phyloP scores from a whole-genome alignment of 768 basidiomycete genomes.

The Cubamyces sp. region DNA sequence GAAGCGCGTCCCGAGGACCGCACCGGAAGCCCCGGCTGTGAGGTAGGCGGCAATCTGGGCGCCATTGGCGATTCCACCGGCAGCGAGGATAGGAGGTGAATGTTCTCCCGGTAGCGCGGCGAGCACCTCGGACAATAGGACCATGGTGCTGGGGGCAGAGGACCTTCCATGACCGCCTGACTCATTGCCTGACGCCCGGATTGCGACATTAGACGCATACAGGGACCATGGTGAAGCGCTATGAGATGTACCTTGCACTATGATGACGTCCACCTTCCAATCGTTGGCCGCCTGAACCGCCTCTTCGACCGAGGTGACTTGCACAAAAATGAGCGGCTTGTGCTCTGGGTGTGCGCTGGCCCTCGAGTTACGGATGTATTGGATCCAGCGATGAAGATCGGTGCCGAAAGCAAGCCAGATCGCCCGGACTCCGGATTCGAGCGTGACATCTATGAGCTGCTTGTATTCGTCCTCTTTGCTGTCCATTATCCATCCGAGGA shows the following conservation, averaged over 20 bases:
- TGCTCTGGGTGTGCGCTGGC: slow-evolving; percentile 40
- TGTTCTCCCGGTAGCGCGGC: slow-evolving; percentile 42
- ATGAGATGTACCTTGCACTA: slow-evolving; percentile 67
- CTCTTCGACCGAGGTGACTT: slow-evolving; percentile 61
- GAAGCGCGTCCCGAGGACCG: slow-evolving; percentile 76
- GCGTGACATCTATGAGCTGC: slow-evolving; percentile 49
- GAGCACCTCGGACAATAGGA: slow-evolving; percentile 60
- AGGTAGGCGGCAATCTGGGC: slow-evolving; percentile 67
- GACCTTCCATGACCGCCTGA: slow-evolving; percentile 76
- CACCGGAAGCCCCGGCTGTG: slow-evolving; percentile 68
- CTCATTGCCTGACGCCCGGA: slow-evolving; percentile 59
- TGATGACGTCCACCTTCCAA: slow-evolving; percentile 73
- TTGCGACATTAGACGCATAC: neutral
- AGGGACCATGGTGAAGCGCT: neutral
- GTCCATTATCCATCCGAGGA: slow-evolving; percentile 78
- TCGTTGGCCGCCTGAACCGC: slow-evolving; percentile 60
- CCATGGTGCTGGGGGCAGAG: slow-evolving; percentile 60
- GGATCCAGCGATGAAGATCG: slow-evolving; percentile 61
- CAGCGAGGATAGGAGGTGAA: slow-evolving; percentile 64
- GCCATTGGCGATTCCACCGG: slow-evolving; percentile 73
- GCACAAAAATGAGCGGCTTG: slow-evolving; percentile 63
- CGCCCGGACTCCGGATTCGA: slow-evolving; percentile 60
- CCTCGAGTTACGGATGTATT: slow-evolving; percentile 59
- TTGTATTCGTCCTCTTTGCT: slow-evolving; percentile 42
- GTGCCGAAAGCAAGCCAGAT: slow-evolving; percentile 79